Conservation (phyloP, 1,284 basidiomycete genomes). For the Trametes pubescens region DNA sequence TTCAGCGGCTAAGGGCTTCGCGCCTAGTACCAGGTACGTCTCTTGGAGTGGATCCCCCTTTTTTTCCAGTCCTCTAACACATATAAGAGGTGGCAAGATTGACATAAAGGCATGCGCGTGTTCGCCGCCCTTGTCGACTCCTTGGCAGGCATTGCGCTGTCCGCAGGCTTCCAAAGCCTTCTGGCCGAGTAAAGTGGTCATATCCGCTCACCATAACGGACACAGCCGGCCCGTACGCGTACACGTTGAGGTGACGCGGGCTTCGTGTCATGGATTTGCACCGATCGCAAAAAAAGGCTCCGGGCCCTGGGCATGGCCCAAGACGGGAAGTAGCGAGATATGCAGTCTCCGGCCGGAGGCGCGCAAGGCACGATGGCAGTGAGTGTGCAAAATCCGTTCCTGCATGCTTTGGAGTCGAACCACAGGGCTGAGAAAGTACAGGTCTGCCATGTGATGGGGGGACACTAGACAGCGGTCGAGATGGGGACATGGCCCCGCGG, state of each 20-base stretch:
- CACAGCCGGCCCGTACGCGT: background rate
- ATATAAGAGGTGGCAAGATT: background rate
- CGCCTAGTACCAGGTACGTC: too few relatives aligned
- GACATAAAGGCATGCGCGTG: background rate
- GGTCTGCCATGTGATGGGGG: slow-evolving; percentile 10
- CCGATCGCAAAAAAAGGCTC: background rate
- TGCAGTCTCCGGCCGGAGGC: slow-evolving; percentile 8
- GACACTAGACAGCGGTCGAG: slow-evolving; percentile 18
- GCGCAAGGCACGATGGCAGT: slow-evolving; percentile 2
- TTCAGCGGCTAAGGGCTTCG: too few relatives aligned
- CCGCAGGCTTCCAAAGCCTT: background rate
- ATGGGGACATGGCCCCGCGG: slow-evolving; percentile 22
- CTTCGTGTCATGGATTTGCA: slow-evolving; percentile 6
- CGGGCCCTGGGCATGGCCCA: slow-evolving; percentile 4
- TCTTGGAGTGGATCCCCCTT: too few relatives aligned
- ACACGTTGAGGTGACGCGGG: slow-evolving; percentile 5
- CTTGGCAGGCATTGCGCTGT: background rate
- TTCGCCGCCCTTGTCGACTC: background rate
- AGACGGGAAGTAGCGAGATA: slow-evolving; percentile 13
- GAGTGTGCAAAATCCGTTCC: background rate
- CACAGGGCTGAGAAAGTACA: background rate
- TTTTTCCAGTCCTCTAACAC: too few relatives aligned
- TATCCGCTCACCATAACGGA: slow-evolving; percentile 1
- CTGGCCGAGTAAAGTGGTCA: background rate
- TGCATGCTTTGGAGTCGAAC: background rate